Conservation (phyloP, 2,329 filamentous ascomycete genomes). For the Alternaria consortialis region DNA sequence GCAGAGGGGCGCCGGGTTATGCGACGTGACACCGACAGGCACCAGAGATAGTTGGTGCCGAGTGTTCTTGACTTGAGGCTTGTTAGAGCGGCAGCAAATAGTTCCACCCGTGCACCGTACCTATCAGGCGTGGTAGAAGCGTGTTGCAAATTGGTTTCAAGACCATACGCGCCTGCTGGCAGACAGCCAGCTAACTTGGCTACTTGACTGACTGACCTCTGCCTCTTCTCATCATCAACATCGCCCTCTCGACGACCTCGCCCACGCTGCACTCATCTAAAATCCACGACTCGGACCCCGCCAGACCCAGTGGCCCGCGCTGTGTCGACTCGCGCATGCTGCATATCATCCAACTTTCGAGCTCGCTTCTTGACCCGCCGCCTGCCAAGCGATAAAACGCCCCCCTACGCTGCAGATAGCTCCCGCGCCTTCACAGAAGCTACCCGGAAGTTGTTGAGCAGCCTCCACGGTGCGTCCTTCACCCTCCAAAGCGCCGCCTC, state of each 20-base stretch:
- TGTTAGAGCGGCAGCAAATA: not conserved
- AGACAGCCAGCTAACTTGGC: not conserved
- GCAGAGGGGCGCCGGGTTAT: not conserved
- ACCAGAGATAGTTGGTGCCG: not conserved
- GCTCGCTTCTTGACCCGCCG: constrained; percentile 46
- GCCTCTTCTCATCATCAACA: constrained; percentile 11
- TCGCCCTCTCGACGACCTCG: not conserved
- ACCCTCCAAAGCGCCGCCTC: constrained; percentile 12
- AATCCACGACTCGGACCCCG: constrained; percentile 25
- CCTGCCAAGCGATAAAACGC: constrained; percentile 49
- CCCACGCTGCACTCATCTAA: not conserved
- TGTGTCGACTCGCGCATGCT: constrained; percentile 31
- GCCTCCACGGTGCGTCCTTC: constrained; percentile 30
- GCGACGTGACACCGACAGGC: not conserved
- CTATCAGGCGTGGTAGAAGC: constrained; percentile 33
- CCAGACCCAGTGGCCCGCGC: constrained; percentile 25
- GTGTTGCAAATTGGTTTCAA: constrained; percentile 42
- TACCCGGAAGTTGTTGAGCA: constrained; percentile 23
- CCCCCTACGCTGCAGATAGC: constrained; percentile 47
- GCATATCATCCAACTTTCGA: constrained; percentile 27
- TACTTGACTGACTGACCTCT: constrained; percentile 7
- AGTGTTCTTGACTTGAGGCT: not conserved
- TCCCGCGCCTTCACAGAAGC: constrained; percentile 33
- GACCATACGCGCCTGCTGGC: constrained; percentile 29
- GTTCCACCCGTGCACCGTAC: constrained; percentile 3